Evolutionary conservation across 495 filamentous ascomycete species (phyloP).

Genomic region (Parathielavia hyrcaniae): DNA sequence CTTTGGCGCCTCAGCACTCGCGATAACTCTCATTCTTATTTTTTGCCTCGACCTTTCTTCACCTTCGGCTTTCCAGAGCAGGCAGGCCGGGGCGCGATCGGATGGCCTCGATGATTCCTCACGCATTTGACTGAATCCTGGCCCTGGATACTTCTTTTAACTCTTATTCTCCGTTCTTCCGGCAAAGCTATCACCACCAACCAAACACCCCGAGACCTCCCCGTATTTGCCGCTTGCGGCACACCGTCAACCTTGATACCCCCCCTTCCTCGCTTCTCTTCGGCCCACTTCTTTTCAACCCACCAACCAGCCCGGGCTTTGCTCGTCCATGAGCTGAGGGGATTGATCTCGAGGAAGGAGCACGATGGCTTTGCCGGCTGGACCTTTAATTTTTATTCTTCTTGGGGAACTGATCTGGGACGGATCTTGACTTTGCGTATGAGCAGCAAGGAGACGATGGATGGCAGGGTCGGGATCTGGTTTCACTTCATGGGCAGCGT

Average conservation of each 20-base stretch:
- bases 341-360: constrained; percentile 4
- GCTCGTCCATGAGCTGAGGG: neutral
- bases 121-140: neutral
- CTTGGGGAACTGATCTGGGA: constrained; percentile 9
- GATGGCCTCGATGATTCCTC: constrained; percentile 4
- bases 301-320: neutral
- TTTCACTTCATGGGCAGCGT: constrained; percentile 11
- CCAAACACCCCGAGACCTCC: neutral
- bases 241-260: constrained; percentile 15
- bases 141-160: neutral
- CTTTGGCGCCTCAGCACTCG: neutral
- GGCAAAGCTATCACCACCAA: neutral
- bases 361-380: constrained; percentile 9
- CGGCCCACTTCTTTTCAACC: neutral
- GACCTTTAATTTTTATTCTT: constrained; percentile 6
- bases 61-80: constrained; percentile 11
- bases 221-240: constrained; percentile 16
- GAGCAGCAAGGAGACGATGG: neutral
- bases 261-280: neutral
- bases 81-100: constrained; percentile 11
- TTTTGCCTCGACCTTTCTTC: neutral
- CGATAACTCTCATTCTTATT: constrained; percentile 1
- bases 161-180: constrained; percentile 15
- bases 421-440: constrained; percentile 16
- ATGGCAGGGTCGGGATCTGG: constrained; percentile 17